phyloP scores from a whole-genome alignment of 2,329 filamentous ascomycete species.

The Ascochyta pisi region DNA sequence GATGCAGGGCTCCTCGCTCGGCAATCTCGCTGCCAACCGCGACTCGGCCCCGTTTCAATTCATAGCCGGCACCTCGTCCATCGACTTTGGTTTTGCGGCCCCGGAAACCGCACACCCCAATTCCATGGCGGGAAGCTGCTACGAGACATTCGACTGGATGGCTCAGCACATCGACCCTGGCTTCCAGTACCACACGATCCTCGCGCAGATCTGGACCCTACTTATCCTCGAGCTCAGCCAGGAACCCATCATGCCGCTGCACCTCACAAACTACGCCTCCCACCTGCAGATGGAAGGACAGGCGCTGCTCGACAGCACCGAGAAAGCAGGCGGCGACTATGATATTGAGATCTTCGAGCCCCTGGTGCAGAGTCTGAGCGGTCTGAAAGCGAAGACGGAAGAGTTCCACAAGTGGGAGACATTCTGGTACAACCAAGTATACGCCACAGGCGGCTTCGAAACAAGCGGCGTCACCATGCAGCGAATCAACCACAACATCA shows the following conservation, averaged over 20 bases:
- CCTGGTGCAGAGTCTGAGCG: constrained; percentile 67
- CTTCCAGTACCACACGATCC: constrained; percentile 78
- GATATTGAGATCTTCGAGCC: constrained; percentile 62
- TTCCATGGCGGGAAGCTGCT: constrained; percentile 81
- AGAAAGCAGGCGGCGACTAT: constrained; percentile 49
- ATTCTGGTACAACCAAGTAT: constrained; percentile 75
- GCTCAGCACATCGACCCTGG: constrained; percentile 78
- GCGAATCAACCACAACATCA: constrained; percentile 78
- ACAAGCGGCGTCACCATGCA: constrained; percentile 69
- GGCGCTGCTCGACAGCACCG: constrained; percentile 70
- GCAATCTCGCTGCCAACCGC: constrained; percentile 74
- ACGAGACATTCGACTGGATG: constrained; percentile 91
- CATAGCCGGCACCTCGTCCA: constrained; percentile 84
- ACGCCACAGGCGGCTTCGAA: constrained; percentile 78
- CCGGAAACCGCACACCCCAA: constrained; percentile 41
- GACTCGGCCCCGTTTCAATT: constrained; percentile 93
- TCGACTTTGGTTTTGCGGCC: constrained; percentile 78
- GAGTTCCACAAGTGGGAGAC: constrained; percentile 79
- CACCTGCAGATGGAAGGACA: constrained; percentile 70
- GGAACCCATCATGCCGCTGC: constrained; percentile 80
- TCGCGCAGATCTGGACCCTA: constrained; percentile 81
- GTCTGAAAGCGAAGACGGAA: constrained; percentile 65
- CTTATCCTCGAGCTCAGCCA: constrained; percentile 87
- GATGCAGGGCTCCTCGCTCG: constrained; percentile 63
- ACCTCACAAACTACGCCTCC: constrained; percentile 75